phyloP scores from a whole-genome alignment of 192 early-diverging fungal species.

The Coemansia sp. region DNA sequence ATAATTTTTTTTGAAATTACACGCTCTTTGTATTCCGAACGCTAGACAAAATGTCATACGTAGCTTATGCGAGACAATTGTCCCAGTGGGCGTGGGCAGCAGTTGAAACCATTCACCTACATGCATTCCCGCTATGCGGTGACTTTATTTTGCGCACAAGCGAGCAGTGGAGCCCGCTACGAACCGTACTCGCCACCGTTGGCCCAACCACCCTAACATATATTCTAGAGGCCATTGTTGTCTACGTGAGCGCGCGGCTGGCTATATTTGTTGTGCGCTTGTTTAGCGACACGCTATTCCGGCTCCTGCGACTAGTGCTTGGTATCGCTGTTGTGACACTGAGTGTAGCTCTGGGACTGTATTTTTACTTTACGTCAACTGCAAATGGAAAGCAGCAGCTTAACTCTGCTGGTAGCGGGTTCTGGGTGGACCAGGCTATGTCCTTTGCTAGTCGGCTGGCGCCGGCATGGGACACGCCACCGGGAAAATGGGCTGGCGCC shows the following conservation, averaged over 20 bases:
- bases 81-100: constrained; percentile 14
- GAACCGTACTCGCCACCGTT: constrained; percentile 17
- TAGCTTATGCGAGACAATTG: constrained; percentile 27
- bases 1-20: background rate
- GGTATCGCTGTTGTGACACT: constrained; percentile 14
- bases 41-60: constrained; percentile 23
- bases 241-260: constrained; percentile 19
- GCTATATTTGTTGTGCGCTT: constrained; percentile 17
- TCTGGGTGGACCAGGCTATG: constrained; percentile 40
- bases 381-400: constrained; percentile 17
- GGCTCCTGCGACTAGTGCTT: constrained; percentile 28
- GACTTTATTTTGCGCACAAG: constrained; percentile 14
- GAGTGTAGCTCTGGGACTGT: constrained; percentile 30
- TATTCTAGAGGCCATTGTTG: constrained; percentile 19
- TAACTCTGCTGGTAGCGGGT: constrained; percentile 2
- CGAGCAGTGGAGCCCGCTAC: constrained; percentile 35
- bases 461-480: constrained; percentile 20
- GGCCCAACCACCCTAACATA: constrained; percentile 26
- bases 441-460: constrained; percentile 18
- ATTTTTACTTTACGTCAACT: constrained; percentile 37
- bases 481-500: constrained; percentile 5
- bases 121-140: constrained; percentile 32
- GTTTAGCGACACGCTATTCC: constrained; percentile 48
- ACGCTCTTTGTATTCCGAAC: background rate
- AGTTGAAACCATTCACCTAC: constrained; percentile 19